A percentile compares a stretch with the other conserved stretches of the same genome.
Evolutionary conservation across 2,329 filamentous ascomycete species (phyloP).

Genomic region (Aphanocladium album): DNA sequence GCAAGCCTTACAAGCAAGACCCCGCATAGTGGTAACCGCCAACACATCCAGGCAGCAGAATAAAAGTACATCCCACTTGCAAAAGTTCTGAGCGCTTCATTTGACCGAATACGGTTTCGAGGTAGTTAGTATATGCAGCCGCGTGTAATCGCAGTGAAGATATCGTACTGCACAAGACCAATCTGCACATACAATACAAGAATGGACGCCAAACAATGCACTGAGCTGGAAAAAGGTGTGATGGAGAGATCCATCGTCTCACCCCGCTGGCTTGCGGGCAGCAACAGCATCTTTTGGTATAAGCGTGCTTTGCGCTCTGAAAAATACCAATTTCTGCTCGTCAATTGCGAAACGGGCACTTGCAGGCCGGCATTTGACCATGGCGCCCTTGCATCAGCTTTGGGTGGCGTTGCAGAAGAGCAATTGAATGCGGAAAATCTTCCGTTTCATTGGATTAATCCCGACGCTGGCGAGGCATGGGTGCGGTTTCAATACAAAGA

Average conservation of each 20-base stretch:
- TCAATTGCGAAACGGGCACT: constrained; percentile 15
- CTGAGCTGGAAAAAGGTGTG: neutral
- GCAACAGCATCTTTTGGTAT: constrained; percentile 23
- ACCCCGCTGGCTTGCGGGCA: constrained; percentile 20
- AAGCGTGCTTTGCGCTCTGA: constrained; percentile 8
- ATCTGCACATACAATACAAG: too few species aligned
- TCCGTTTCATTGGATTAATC: constrained; percentile 21
- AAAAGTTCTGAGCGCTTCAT: too few species aligned
- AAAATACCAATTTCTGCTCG: constrained; percentile 19
- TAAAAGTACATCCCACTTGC: too few species aligned
- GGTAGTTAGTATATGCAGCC: too few species aligned
- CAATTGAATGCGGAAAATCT: constrained; percentile 12
- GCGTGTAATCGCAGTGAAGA: too few species aligned
- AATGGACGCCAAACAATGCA: neutral
- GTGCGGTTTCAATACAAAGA: constrained; percentile 18
- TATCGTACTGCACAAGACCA: too few species aligned
- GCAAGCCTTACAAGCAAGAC: too few species aligned
- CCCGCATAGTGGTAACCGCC: too few species aligned
- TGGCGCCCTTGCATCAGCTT: constrained; percentile 15
- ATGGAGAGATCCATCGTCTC: neutral
- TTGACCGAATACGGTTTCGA: too few species aligned
- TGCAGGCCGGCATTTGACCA: constrained; percentile 21
- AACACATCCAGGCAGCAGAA: too few species aligned
- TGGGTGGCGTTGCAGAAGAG: constrained; percentile 2
- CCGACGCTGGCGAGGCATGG: constrained; percentile 11